Evolutionary conservation across 106 monocot species (phyloP), one percentile per base, ranked within the genome.

Genomic region (Narthecium ossifragum): DNA sequence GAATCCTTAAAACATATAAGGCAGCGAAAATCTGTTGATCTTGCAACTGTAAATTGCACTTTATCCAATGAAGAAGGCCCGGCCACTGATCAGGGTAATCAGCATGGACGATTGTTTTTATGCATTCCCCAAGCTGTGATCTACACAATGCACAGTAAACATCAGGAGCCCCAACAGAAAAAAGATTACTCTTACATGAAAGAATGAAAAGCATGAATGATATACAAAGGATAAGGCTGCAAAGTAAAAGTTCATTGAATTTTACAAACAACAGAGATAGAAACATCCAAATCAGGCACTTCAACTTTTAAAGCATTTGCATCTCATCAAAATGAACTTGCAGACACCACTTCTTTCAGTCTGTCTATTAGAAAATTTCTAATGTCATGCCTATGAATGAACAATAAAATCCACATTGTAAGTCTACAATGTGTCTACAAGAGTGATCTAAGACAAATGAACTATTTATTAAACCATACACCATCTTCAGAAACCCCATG

Each of bases 51-150:
- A 99, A 73, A 47, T 88, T 91, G 64, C 47, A 34, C 55, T 66
- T 76, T 26, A 99, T 85, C 98, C 90, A 88, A 21, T 74, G 74
- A 58, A 92, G 87, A 70, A 91, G 87, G 34, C 64, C 52, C 36
- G 91, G 91, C 88, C 98, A 99, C 43, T 88, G 87, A 51, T 99
- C 91, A 25, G 98, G 98, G 63, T 99, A 99, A 77, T 99, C 98
- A 34, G 79, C 73, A 69, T 91, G 81, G 26, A 88, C 75, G 33
- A 99, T 79, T 36, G 91, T 88, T 71, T 99, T 99, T 49, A 99
- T 68, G 46, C 98, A 90, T 71, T 99, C 98, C 23, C 98, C 98
- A 70, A 99, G 81, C 48, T 99, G 98, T 10, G 70, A 73, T 73
- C 98, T 92, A 68, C 26, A 65, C 40, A 20, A 25, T 31, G 53